Conservation (phyloP, 169 alveolate species). For the Cryptosporidium viatorum region DNA sequence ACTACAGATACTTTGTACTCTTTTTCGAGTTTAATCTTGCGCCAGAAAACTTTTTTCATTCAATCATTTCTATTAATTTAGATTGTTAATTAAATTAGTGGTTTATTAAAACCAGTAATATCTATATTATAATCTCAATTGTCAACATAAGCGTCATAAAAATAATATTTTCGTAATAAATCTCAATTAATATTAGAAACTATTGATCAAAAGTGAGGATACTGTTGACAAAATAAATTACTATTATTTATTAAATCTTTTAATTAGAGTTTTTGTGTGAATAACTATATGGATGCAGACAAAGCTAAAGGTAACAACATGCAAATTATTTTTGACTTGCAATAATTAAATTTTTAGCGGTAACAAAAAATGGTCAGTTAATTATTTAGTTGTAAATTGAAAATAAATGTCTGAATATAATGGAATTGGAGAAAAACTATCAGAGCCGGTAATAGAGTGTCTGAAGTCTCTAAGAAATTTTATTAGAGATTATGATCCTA, state of each 20-base stretch:
- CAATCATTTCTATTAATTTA: no score
- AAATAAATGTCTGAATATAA: neutral
- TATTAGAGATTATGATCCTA: neutral
- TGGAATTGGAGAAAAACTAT: slow-evolving; percentile 6
- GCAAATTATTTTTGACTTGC: neutral
- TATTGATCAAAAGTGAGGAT: neutral
- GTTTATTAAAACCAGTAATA: no score
- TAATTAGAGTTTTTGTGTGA: neutral
- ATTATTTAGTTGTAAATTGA: neutral
- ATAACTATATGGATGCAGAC: no score
- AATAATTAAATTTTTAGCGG: neutral
- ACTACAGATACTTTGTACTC: neutral
- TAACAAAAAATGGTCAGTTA: neutral
- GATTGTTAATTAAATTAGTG: no score
- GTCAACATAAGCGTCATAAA: no score
- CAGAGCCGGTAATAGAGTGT: slow-evolving; percentile 9
- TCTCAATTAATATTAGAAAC: neutral
- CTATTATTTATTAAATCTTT: no score
- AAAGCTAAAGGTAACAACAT: neutral
- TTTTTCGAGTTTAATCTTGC: slow-evolving; percentile 32
- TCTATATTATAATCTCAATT: no score
- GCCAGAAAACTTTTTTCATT: neutral
- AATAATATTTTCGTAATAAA: no score
- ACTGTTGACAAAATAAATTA: no score
- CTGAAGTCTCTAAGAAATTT: neutral